phyloP scores from a whole-genome alignment of 2,329 filamentous ascomycete genomes.

The Penicillium sp. region DNA sequence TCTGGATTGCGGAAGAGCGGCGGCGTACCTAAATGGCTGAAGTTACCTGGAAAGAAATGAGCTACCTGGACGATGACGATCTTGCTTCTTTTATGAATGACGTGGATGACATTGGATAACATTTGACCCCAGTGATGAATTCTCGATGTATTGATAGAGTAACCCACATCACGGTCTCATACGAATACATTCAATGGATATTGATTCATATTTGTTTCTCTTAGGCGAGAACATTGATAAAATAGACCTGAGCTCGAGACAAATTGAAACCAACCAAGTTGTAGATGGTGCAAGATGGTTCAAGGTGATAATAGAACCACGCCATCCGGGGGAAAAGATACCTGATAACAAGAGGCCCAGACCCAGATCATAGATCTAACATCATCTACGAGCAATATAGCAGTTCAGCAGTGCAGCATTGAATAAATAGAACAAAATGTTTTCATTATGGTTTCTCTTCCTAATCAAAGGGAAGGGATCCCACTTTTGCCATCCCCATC shows the following conservation, averaged over 20 bases:
- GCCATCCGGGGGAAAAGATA: too few relatives aligned
- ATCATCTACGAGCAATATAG: constrained; percentile 6
- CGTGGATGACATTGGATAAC: constrained; percentile 1
- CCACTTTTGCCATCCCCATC: constrained; percentile 34
- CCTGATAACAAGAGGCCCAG: not conserved
- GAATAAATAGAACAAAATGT: constrained; percentile 28
- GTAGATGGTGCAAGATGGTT: too few relatives aligned
- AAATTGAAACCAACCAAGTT: not conserved
- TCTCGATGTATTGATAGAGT: not conserved
- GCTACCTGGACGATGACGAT: constrained; percentile 10
- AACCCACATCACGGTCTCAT: not conserved
- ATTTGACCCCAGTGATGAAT: not conserved
- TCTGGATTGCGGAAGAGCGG: constrained; percentile 37
- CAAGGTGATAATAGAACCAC: too few relatives aligned
- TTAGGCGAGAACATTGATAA: too few relatives aligned
- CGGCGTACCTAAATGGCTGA: constrained; percentile 71
- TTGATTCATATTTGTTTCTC: too few relatives aligned
- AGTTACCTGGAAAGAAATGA: constrained; percentile 72
- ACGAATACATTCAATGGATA: not conserved
- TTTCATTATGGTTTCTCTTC: constrained; percentile 36
- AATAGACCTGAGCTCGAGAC: too few relatives aligned
- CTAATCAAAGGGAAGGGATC: constrained; percentile 26
- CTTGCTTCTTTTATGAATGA: not conserved
- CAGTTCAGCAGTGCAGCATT: constrained; percentile 1
- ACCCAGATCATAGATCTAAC: not conserved